Evolutionary conservation across 1,284 basidiomycete species (phyloP), one percentile per base, ranked within the genome.

Genomic region (Earliella scabrosa): DNA sequence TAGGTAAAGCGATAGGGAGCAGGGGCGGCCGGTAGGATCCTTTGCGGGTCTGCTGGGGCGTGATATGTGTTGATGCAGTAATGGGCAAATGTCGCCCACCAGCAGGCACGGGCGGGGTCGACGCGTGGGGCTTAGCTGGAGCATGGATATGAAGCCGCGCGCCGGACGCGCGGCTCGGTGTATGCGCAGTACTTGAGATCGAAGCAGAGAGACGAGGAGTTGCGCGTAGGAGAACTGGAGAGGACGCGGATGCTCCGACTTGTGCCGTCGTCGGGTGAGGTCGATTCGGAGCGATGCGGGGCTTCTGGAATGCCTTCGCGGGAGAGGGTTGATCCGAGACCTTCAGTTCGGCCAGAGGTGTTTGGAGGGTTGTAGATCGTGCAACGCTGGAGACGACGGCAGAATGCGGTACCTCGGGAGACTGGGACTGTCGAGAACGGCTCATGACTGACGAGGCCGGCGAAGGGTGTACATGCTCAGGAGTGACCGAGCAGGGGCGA

Each of bases 341-440:
- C 4, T 27, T 18, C 26, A 57, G n/a, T 24, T 60, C 52, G 23
- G 46, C 41, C 7, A 59, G 55, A 38, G 54, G 61, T 31, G 43
- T 55, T 13, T 50, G 18, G 11, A 35, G 29, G 10, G 4, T 16
- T 32, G 26, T 26, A 14, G 26, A 24, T 32, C 39, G 40, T 16
- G 39, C 44, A 21, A 34, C 38, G 36, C 32, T 31, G 3, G 39
- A 18, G 9, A 34, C 6, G 14, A 41, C 18, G 20, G 27, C 11
- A 9, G 34, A n/a, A 16, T 27, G 40, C 20, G 35, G 29, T 11
- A 41, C 10, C 14, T 50, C 47, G 7, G 34, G 36, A 11, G 44
- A 39, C 4, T 23, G n/a, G 27, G 16, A 27, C 10, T 11, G 11
- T 14, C 10, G n/a, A n/a, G n/a, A n/a, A n/a, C 23, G 39, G 31